Conservation (phyloP, 768 basidiomycete genomes). For the Vishniacozyma victoriae region DNA sequence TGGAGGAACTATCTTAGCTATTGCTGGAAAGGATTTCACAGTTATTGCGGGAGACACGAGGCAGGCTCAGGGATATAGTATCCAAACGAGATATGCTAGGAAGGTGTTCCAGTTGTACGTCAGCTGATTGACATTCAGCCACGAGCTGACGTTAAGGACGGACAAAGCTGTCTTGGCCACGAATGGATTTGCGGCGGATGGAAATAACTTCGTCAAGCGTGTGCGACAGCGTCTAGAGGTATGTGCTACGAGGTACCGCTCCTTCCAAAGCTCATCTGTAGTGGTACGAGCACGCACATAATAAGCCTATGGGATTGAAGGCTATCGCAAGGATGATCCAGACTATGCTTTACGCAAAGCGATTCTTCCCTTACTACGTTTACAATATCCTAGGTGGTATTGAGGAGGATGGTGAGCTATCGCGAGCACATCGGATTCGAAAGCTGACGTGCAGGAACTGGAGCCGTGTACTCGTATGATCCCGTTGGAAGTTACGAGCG, state of each 20-base stretch:
- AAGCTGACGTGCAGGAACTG: conserved; percentile 59
- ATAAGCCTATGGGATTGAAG: conserved; percentile 93
- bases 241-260: conserved; percentile 33
- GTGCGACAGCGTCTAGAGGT: conserved; percentile 94
- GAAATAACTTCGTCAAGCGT: conserved; percentile 94
- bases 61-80: conserved; percentile 93
- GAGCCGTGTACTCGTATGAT: conserved; percentile 99
- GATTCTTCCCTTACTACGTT: conserved; percentile 98
- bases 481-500: conserved; percentile 98
- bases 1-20: conserved; percentile 85
- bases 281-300: conserved; percentile 98
- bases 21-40: conserved; percentile 85
- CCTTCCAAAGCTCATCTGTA: conserved; percentile 41
- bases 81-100: conserved; percentile 94
- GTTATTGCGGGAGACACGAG: conserved; percentile 96
- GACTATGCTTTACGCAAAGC: conserved; percentile 91
- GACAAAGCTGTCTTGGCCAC: conserved; percentile 89
- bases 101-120: conserved; percentile 90
- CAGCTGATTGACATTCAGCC: background rate
- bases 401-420: conserved; percentile 83
- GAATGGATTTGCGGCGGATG: conserved; percentile 96
- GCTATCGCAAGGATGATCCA: conserved; percentile 97
- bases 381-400: conserved; percentile 95
- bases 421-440: background rate
- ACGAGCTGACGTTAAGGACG: conserved; percentile 54